Base-by-base conservation (phyloP, 2,329 filamentous ascomycete genomes). In the Fusarium sacchari region DNA sequence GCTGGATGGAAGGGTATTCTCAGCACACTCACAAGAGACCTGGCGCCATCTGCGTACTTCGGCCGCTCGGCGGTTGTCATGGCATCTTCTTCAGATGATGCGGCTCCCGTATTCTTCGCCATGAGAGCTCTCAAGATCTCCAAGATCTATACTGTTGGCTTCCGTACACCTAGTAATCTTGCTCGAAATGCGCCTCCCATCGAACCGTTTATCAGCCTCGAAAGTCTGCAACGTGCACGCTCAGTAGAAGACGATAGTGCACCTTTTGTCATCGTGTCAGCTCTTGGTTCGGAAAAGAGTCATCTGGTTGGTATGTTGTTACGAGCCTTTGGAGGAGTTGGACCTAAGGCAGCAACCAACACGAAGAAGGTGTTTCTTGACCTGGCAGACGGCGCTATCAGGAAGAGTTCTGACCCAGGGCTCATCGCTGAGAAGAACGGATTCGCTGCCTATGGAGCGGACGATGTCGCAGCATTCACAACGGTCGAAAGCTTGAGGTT, bases 1-100 rank as follows among this genome's bases (percentile, higher is more conserved):
- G 92, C 93, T 17, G 91, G 91, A 20, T 96, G 94, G 93, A 94
- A 94, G 80, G 94, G 94, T 4, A 96, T 97, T 64, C 87, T 94
- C 53, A 92, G 93, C 59, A 95, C 94, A 1, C 85, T 97, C 66
- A 96, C 92, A 8, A 89, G 93, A 28, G 94, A 97, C 76, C 91
- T 95, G 74, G 93, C 95, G 0, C 94, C 94, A 1, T 95, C 93
- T 9, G 94, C 94, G 2, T 97, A 96, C 80, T 89, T 89, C 73
- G 91, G 90, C 46, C 90, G 93, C 53, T 90, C 93, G 8, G 94
- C 93, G 6, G 89, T 97, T 49, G 88, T 97, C 20, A 84, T 97
- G 17, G 93, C 93, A 14, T 91, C 89, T 24, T 90, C 89, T 1
- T 89, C 93, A 46, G 90, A 93, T 63, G 93, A 96, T 74, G 94